Base-by-base conservation (phyloP, 2,329 filamentous ascomycete genomes). In the Ophiocordyceps camponoti-floridani region DNA sequence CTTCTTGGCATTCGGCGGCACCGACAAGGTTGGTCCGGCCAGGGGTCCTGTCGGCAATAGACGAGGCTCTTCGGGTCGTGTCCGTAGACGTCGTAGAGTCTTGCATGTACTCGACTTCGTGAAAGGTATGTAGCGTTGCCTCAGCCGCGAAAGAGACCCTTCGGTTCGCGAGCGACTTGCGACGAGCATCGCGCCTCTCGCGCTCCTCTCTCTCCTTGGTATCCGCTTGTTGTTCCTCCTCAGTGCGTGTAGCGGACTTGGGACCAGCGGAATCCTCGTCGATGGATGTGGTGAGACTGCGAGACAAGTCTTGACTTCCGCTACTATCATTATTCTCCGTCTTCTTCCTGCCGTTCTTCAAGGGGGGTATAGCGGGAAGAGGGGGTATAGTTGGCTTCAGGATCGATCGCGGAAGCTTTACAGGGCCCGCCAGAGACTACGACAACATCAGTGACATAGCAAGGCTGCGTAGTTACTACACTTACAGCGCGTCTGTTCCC, bases 91-190 rank as follows among this genome's bases (percentile, higher is more conserved):
- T 83, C 1, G 87, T 93, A 18, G 85, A 85, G 58, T 95, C 88
- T 56, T 88, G 86, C 58, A 79, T 73, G 49, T 88, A 83, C 56
- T 96, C 89, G 41, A 95, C 77, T 46, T 91, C 88, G 56, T 96
- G 88, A 72, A 94, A 96, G 0, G 91, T 98, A 59, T 98, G 91
- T 33, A 98, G 71, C 4, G 91, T 98, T 12, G 91, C 91, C 63
- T 98, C 91, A 1, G 91, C 91, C 4, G 91, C 91, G 62, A 98
- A 98, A 0, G 89, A 96, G 31, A 98, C 91, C 56, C 91, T 79
- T 55, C 91, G 79, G 59, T 91, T 94, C 42, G 89, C 87, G 46
- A 94, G 73, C 16, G 88, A 95, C 60, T 96, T 96, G 53, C 91
- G 76, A 50, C 91, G 80, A 41, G 86, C 88, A 59, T 94, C 91